Conservation (phyloP, 441 rosid genomes). For the Cnidoscolus chayamansa region DNA sequence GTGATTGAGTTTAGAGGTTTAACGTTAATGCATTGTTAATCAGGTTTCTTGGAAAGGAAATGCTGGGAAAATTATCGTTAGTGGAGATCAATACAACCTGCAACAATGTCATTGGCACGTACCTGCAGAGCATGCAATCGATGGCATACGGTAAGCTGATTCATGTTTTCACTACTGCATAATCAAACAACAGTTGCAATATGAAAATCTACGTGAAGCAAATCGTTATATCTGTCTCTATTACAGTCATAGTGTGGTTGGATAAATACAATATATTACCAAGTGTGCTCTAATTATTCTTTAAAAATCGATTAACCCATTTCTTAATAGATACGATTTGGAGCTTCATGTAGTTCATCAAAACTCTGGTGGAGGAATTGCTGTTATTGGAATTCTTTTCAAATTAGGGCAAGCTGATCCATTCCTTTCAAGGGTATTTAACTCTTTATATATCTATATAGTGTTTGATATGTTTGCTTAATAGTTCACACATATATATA, state of each 20-base stretch:
- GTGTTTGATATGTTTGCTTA: too few relatives aligned
- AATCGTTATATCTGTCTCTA: too few relatives aligned
- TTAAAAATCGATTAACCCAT: too few relatives aligned
- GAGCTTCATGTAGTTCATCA: slow-evolving; percentile 62
- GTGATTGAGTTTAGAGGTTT: too few relatives aligned
- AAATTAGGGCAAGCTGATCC: slow-evolving; percentile 41
- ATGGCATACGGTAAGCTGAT: slow-evolving; percentile 36
- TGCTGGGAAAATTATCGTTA: slow-evolving; percentile 49
- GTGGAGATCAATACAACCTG: slow-evolving; percentile 38
- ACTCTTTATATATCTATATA: neutral
- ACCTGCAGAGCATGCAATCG: slow-evolving; percentile 59
- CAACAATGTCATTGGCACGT: slow-evolving; percentile 63
- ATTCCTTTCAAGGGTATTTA: slow-evolving; percentile 46
- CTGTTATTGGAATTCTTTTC: slow-evolving; percentile 50
- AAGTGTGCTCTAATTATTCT: too few relatives aligned
- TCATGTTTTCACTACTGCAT: too few relatives aligned
- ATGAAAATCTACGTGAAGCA: too few relatives aligned
- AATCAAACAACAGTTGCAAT: too few relatives aligned
- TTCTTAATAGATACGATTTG: slow-evolving; percentile 35
- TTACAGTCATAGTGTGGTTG: neutral
- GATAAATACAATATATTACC: too few relatives aligned
- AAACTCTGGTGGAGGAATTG: slow-evolving; percentile 31
- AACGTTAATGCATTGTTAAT: neutral
- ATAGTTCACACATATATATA: too few relatives aligned
- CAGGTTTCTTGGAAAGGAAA: slow-evolving; percentile 64